Base-by-base conservation (phyloP, 2,329 filamentous ascomycete species). In the Niveomyces coronatus region DNA sequence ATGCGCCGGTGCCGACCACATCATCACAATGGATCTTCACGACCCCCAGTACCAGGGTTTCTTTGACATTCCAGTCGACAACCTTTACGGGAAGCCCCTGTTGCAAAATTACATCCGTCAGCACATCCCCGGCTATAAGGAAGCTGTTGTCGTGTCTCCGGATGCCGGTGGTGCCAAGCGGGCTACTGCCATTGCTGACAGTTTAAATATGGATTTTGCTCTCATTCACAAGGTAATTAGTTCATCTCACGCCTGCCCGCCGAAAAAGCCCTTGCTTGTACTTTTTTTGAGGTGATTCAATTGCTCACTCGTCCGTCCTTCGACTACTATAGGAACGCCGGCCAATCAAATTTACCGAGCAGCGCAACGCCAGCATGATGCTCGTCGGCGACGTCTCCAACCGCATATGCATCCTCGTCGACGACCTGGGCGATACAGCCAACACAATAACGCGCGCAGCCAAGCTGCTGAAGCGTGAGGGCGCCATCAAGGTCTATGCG, bases 31-130 rank as follows among this genome's bases (percentile, higher is more conserved):
- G 84, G 91, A 98, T 56, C 73, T 98, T 37, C 86, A 91, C 57
- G 89, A 95, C 59, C 84, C 86, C 29, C 87, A 98, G 62, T 96
- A 96, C 55, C 91, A 98, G 62, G 91, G 91, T 38, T 98, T 95
- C 70, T 96, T 98, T 56, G 89, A 98, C 55, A 94, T 96, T 42
- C 91, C 91, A 3, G 91, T 98, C 40, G 91, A 98, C 65, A 98
- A 98, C 58, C 71, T 98, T 14, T 96, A 96, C 63, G 89, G 81
- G 40, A 79, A 84, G 50, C 80, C 83, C 35, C 65, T 88, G 35
- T 67, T 82, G 38, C 76, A 80, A 55, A 71, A 72, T 44, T 82
- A 81, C 54, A 81, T 82, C 50, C 80, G 87, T 56, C 79, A 83
- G 54, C 77, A 86, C 52, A 91, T 94, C 43, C 81, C 85, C 34